A percentile compares a stretch with the other conserved stretches of the same genome.
phyloP scores from a whole-genome alignment of 2,329 filamentous ascomycete species.

The Paraconiothyrium sp. region DNA sequence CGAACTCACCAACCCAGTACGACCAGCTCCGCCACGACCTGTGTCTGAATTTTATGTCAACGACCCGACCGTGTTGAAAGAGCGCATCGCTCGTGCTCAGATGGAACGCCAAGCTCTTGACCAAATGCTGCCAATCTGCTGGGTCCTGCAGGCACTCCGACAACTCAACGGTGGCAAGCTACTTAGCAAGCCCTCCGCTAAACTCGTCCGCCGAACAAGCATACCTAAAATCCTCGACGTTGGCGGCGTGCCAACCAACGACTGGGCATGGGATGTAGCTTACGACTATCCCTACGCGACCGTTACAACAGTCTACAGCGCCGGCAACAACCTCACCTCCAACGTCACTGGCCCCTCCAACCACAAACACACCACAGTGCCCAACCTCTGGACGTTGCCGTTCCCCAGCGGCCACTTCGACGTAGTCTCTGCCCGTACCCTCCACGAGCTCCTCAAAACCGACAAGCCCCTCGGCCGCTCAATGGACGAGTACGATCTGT shows the following conservation, averaged over 20 bases:
- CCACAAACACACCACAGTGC: conserved; percentile 82
- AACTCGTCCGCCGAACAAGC: conserved; percentile 64
- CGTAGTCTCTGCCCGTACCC: conserved; percentile 85
- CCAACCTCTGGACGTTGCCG: conserved; percentile 80
- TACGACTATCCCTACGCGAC: conserved; percentile 84
- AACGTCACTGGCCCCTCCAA: conserved; percentile 81
- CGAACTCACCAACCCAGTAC: conserved; percentile 68
- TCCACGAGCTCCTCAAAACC: conserved; percentile 83
- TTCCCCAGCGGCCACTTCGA: conserved; percentile 90
- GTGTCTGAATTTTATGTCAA: conserved; percentile 58
- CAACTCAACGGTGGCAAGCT: conserved; percentile 69
- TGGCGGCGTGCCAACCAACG: conserved; percentile 82
- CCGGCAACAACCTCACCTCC: conserved; percentile 48
- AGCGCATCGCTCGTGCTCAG: conserved; percentile 62
- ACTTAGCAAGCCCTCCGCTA: conserved; percentile 60
- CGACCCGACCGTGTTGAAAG: conserved; percentile 71
- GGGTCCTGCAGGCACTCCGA: conserved; percentile 70
- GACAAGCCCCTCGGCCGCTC: conserved; percentile 59
- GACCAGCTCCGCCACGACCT: conserved; percentile 54
- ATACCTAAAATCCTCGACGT: conserved; percentile 82
- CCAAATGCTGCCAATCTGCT: conserved; percentile 70
- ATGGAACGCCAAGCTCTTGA: conserved; percentile 82
- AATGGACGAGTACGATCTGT: conserved; percentile 87
- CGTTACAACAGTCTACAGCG: conserved; percentile 84
- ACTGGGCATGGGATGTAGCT: conserved; percentile 96